Conservation (phyloP, 2,329 filamentous ascomycete species). For the Pestalotiopsis fici region DNA sequence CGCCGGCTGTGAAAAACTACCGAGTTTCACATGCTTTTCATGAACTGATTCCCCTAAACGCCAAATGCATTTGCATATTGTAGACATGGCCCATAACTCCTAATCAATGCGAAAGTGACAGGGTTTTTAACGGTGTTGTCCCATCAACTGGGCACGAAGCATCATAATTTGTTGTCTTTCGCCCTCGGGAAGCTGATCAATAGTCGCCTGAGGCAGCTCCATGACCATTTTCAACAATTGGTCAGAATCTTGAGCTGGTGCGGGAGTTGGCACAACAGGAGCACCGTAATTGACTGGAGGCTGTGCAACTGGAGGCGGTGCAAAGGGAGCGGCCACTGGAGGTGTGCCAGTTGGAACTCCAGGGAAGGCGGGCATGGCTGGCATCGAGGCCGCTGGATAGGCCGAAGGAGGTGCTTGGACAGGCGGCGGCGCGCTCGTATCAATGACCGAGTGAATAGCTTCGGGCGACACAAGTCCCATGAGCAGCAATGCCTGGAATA, state of each 20-base stretch:
- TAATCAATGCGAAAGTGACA: neutral
- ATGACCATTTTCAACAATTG: conserved; percentile 81
- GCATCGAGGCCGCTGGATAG: conserved; percentile 34
- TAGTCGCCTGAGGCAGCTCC: conserved; percentile 75
- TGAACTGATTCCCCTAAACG: neutral
- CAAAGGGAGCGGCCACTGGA: conserved; percentile 47
- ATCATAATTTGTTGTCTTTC: conserved; percentile 80
- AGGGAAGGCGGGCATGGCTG: conserved; percentile 36
- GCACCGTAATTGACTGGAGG: conserved; percentile 40
- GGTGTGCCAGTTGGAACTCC: conserved; percentile 47
- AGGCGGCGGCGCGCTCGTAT: conserved; percentile 49
- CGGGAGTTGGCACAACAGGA: conserved; percentile 35
- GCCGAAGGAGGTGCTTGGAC: conserved; percentile 33
- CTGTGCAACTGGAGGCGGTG: conserved; percentile 35
- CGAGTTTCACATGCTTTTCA: neutral
- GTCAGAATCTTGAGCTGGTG: conserved; percentile 58
- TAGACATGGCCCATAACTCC: conserved; percentile 9
- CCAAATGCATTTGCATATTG: neutral
- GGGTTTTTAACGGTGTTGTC: conserved; percentile 31
- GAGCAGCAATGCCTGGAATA: conserved; percentile 90
- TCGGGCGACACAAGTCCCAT: conserved; percentile 90
- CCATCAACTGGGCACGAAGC: conserved; percentile 65
- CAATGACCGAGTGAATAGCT: conserved; percentile 79
- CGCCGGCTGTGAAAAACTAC: neutral
- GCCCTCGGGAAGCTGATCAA: conserved; percentile 75